Evolutionary conservation across 192 early-diverging fungal species (phyloP), one percentile per base, ranked within the genome.

Genomic region (Haplosporangium gracile): DNA sequence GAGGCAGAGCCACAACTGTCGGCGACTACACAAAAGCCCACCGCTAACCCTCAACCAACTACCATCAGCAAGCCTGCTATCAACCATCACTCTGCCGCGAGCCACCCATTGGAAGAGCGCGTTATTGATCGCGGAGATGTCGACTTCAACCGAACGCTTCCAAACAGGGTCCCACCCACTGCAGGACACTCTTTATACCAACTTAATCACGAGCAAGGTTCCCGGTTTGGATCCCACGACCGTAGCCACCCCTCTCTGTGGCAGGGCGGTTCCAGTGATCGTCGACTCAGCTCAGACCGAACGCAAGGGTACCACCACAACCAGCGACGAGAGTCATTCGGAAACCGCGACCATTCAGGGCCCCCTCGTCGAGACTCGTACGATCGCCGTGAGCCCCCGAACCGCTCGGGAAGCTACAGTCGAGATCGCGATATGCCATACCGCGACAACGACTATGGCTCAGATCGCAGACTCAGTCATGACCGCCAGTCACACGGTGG

Each of bases 101-200:
- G 32, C 60, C 22, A 72, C 45, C 10, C 74, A 43, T 4, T 75
- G 51, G 78, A 80, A 26, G 84, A 86, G 38, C 75, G 76, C 2
- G 68, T 86, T 3, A 75, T 86, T 26, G 84, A 86, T 0, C 74
- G 84, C 5, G 84, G 79, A 22, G 84, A 86, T 0, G 84, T 86
- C 26, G 84, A 81, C 32, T 86, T 78, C 36, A 81, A 74, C 53
- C 51, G 84, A 16, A 45, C 78, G 53, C 77, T 79, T 75, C 84
- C 84, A 26, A 86, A 70, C 57, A 70, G 84, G 22, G 16, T 16
- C 45, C 74, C 36, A 10, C 40, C 60, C 32, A n/a, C 32, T 26
- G 42, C 76, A 26, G 76, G 76, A 75, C 71, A 78, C 20, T 73
- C 78, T 1, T 70, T 71, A 5, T 72, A 79, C 57, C 78, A 72